Base-by-base conservation (phyloP, 2,329 filamentous ascomycete species). In the Scedosporium boydii region DNA sequence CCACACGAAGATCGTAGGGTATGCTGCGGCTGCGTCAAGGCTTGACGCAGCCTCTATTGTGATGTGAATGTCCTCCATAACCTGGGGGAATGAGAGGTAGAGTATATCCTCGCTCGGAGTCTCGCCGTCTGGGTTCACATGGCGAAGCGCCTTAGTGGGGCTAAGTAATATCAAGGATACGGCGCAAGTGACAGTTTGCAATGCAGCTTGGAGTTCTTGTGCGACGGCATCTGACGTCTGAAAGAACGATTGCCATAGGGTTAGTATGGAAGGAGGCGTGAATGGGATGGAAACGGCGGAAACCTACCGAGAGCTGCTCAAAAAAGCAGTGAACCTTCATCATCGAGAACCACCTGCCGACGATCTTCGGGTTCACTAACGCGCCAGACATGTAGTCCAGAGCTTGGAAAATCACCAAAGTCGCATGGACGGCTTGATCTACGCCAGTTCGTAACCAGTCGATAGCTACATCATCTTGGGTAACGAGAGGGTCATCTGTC, bases 1-100 rank as follows among this genome's bases (percentile, higher is more conserved):
- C 93, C 93, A 98, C 3, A 89, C 85, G 67, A 96, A 89, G 21
- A 91, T 82, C 18, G 90, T 85, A 1, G 91, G 90, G 62, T 84
- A 86, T 21, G 89, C 89, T 42, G 84, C 84, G 44, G 80, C 77
- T n/a, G 84, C 78, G 16, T 81, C 81, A 21, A 75, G 70, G 29
- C 79, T 79, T 12, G 85, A 82, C 6, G 86, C 84, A 62, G 79
- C 77, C 26, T 87, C 75, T 41, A 96, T 80, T n/a, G 88, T 82
- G 60, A 83, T 82, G 67, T 93, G 91, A 14, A 96, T 82, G 61
- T 87, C 82, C 58, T 84, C 82, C n/a, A 96, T 79, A 21, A 89
- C 84, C 6, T 85, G 81, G 2, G 86, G 82, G 59, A 89, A 87
- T 18, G 88, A 79, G 57, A 96, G 78, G 70, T 91, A 96, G 21